phyloP scores from a whole-genome alignment of 495 filamentous ascomycete species.

The Penicillium herquei region DNA sequence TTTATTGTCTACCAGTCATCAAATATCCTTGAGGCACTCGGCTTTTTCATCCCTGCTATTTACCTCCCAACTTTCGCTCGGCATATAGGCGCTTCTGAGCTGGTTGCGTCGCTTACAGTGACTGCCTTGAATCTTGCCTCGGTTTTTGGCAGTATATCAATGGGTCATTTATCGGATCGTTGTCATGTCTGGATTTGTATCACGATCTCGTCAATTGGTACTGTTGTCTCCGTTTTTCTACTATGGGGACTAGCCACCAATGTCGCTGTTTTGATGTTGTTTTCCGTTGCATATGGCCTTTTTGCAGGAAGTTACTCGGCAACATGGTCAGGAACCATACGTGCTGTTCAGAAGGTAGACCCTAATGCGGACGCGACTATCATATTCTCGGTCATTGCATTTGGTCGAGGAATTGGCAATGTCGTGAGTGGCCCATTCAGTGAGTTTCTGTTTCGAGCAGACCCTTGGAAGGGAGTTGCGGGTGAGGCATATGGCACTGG shows the following conservation, averaged over 20 bases:
- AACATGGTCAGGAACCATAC: conserved; percentile 59
- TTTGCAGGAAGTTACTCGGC: conserved; percentile 59
- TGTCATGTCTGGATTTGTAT: conserved; percentile 55
- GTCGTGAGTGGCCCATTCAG: conserved; percentile 57
- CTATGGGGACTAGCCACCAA: conserved; percentile 61
- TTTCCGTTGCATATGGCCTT: conserved; percentile 60
- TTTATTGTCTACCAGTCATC: conserved; percentile 53
- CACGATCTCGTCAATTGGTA: conserved; percentile 51
- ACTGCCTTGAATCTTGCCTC: conserved; percentile 51
- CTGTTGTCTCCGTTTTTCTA: conserved; percentile 54
- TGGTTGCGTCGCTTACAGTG: conserved; percentile 42
- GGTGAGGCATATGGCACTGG: conserved; percentile 37
- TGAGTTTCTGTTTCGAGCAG: conserved; percentile 46
- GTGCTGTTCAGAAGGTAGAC: conserved; percentile 41
- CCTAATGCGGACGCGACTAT: conserved; percentile 45
- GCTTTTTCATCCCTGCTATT: conserved; percentile 60
- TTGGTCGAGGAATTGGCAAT: conserved; percentile 60
- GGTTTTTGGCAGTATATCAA: conserved; percentile 55
- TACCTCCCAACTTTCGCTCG: conserved; percentile 59
- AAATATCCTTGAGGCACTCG: conserved; percentile 54
- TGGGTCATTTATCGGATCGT: conserved; percentile 56
- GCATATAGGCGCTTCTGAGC: conserved; percentile 33
- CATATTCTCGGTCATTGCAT: conserved; percentile 54
- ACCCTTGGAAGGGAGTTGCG: conserved; percentile 19
- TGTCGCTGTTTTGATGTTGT: conserved; percentile 53